These are phyloP conservation scores for Piper betle DNA, from an alignment of 164 flowering plant species.

Conservation along the genomic window DNA sequence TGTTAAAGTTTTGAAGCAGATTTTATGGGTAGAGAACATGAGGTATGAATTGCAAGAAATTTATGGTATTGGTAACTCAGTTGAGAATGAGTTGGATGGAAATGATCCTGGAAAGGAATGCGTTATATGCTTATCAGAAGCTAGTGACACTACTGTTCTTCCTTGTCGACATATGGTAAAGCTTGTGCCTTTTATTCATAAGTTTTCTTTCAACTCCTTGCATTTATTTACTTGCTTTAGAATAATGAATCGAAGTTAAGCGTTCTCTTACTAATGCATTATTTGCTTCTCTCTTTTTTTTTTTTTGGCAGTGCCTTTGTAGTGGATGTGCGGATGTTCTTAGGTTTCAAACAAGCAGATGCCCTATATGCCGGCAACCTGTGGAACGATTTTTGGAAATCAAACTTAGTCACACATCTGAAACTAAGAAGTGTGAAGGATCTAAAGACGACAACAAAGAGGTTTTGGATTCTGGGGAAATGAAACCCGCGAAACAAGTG, in stretches of 20 bases:
- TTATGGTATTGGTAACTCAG: constrained; percentile 92
- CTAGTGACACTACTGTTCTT: constrained; percentile 94
- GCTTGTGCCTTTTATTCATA: no score
- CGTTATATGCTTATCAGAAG: constrained; percentile 93
- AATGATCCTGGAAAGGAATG: constrained; percentile 95
- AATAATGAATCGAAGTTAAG: neutral
- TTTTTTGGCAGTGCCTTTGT: constrained; percentile 82
- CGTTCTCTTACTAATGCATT: neutral
- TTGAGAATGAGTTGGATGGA: constrained; percentile 59
- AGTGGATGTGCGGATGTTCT: constrained; percentile 81
- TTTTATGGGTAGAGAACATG: constrained; percentile 73
- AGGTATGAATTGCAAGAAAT: constrained; percentile 98
- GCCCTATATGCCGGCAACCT: constrained; percentile 93
- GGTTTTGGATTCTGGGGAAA: neutral
- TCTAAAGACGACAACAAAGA: neutral
- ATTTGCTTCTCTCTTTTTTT: neutral
- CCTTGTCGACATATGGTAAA: constrained; percentile 99
- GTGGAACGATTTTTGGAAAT: constrained; percentile 88
- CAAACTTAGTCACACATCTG: constrained; percentile 48
- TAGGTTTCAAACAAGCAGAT: constrained; percentile 75
- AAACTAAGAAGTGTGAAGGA: neutral
- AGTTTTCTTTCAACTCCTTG: neutral
- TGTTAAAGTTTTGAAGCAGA: constrained; percentile 76
- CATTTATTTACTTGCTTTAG: neutral
- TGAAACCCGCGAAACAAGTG: neutral